phyloP scores from a whole-genome alignment of 192 early-diverging fungal genomes.

The Mortierella antarctica region DNA sequence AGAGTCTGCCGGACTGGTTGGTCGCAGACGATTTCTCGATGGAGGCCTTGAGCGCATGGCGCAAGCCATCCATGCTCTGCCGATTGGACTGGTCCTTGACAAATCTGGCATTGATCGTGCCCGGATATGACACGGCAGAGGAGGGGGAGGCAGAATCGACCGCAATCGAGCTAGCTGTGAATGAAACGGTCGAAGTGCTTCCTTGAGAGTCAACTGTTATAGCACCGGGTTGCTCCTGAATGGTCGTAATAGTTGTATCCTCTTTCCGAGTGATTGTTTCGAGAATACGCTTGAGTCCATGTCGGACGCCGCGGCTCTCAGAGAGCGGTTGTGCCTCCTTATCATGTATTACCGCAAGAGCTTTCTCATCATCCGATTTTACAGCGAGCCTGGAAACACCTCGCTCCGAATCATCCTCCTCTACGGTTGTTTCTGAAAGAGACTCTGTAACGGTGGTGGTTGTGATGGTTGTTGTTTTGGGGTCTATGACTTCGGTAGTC shows the following conservation, averaged over 20 bases:
- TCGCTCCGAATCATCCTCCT: not conserved
- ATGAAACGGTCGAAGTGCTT: not conserved
- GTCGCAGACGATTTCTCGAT: constrained; percentile 31
- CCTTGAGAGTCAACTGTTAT: constrained; percentile 12
- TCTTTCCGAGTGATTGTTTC: constrained; percentile 11
- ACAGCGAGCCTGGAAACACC: not conserved
- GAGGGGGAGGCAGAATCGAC: not conserved
- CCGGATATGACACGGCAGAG: constrained; percentile 12
- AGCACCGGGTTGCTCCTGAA: constrained; percentile 6
- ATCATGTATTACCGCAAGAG: not conserved
- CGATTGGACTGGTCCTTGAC: constrained; percentile 30
- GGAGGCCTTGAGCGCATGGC: constrained; percentile 28
- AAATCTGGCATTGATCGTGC: constrained; percentile 40
- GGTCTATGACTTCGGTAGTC: constrained; percentile 1
- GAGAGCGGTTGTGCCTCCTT: not conserved
- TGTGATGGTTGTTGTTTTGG: constrained; percentile 3
- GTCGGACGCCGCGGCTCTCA: not conserved
- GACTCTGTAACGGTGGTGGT: constrained; percentile 16
- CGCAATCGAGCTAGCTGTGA: not conserved
- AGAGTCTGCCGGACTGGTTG: constrained; percentile 13
- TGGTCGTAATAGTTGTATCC: constrained; percentile 6
- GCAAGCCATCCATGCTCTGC: constrained; percentile 26
- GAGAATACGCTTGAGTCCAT: constrained; percentile 4
- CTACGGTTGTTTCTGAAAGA: not conserved
- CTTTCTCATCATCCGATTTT: not conserved